A percentile compares a stretch with the other conserved stretches of the same genome.
phyloP scores from a whole-genome alignment of 805 yeast genomes.

The Starmerella bombi region DNA sequence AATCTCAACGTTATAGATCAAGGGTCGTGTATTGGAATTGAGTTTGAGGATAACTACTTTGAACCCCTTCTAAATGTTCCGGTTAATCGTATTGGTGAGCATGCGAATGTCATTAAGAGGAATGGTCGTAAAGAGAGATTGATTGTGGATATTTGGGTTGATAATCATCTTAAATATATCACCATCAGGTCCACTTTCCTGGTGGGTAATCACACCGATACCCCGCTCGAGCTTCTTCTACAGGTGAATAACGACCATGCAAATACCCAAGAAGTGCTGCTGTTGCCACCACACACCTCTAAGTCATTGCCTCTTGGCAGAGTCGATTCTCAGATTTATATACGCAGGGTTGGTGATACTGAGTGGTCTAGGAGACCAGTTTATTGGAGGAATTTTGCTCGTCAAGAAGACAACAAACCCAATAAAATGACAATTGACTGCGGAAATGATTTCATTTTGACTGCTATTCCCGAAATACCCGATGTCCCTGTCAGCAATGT shows the following conservation, averaged over 20 bases:
- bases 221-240: slow-evolving; percentile 33
- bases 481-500: slow-evolving; percentile 59
- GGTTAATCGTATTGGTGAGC: slow-evolving; percentile 73
- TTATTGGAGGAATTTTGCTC: slow-evolving; percentile 50
- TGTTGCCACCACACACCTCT: slow-evolving; percentile 42
- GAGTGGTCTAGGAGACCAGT: slow-evolving; percentile 55
- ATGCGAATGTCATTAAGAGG: slow-evolving; percentile 42
- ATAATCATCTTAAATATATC: slow-evolving; percentile 65
- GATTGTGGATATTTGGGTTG: slow-evolving; percentile 54
- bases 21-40: slow-evolving; percentile 47
- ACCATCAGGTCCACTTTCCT: slow-evolving; percentile 64
- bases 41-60: slow-evolving; percentile 42
- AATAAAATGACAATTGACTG: slow-evolving; percentile 55
- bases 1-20: slow-evolving; percentile 52
- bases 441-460: slow-evolving; percentile 21
- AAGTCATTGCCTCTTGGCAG: slow-evolving; percentile 62
- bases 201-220: slow-evolving; percentile 53
- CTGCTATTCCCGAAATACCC: slow-evolving; percentile 22
- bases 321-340: slow-evolving; percentile 42
- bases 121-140: slow-evolving; percentile 41
- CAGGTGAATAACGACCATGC: slow-evolving; percentile 24
- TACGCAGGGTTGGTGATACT: slow-evolving; percentile 51
- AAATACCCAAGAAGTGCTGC: slow-evolving; percentile 17
- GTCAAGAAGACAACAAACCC: slow-evolving; percentile 25
- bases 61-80: slow-evolving; percentile 43